Base-by-base conservation (phyloP, 129 eudicot species). In the Arctium lappa region DNA sequence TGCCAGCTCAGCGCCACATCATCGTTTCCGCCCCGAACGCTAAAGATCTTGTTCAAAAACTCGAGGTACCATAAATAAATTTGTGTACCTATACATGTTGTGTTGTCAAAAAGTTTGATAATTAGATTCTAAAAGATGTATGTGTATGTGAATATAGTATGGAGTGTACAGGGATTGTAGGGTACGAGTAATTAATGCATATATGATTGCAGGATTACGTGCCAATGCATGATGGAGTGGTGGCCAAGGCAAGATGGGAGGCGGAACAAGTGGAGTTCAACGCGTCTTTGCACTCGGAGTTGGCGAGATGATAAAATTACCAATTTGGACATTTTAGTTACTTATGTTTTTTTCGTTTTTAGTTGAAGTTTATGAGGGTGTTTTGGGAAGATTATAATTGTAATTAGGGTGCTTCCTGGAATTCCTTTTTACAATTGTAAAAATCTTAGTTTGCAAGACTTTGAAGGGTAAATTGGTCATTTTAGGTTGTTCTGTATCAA, bases 181-280 rank as follows among this genome's bases (percentile, higher is more conserved):
- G 13, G 80, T 75, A 75, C 81, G 69, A 38, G 18, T 70, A 38
- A 9, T 4, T 72, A 30, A 84, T 84, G 83, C 79, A 42, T 16
- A 62, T 83, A 50, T 40, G 75, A 8, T 15, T 38, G 44, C 32
- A 89, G 97, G 93, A 91, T 75, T 91, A 89, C 82, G 89, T 84
- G 53, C 91, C 97, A 15, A 79, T 88, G 86, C 91, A 91, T 63
- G 87, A 84, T 77, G 93, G 89, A 75, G 91, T 84, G 53, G 90
- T 86, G 81, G 88, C 88, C 22, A 86, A 83, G 92, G 88, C 92
- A 73, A 56, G 81, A 65, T 91, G 95, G 95, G 95, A 91, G 74
- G 92, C 72, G 6, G 94, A 86, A 82, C 94, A 88, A 86, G 90
- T 89, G 91, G 95, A 89, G 86, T 80, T 89, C 16, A 91, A 91